Evolutionary conservation across 345 rosid genomes (phyloP).

Genomic region (Lepidium sativum): DNA sequence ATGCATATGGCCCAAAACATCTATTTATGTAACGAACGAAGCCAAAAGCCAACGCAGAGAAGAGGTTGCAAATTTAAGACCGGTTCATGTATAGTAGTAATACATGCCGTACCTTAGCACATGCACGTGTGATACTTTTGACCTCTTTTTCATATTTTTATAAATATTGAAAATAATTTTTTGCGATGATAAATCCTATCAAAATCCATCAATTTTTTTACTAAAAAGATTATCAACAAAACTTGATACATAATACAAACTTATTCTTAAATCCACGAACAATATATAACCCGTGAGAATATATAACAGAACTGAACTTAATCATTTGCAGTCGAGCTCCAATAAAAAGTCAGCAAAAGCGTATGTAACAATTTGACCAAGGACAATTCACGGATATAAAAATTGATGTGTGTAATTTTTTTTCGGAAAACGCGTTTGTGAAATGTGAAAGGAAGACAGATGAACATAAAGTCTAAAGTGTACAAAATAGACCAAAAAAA

Average conservation of each 20-base stretch:
- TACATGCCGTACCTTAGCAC: constrained; percentile 23
- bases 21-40: constrained; percentile 8
- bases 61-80: not conserved
- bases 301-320: too few species aligned
- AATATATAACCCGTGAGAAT: too few species aligned
- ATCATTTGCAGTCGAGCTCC: too few species aligned
- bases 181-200: not conserved
- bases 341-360: too few species aligned
- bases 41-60: constrained; percentile 24
- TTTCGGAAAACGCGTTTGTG: not conserved
- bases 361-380: too few species aligned
- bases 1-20: constrained; percentile 19
- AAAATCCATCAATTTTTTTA: not conserved
- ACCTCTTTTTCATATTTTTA: not conserved
- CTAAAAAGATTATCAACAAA: too few species aligned
- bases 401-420: not conserved
- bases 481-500: not conserved
- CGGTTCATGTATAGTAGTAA: constrained; percentile 6
- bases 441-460: not conserved
- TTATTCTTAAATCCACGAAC: too few species aligned
- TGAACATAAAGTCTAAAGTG: not conserved
- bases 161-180: not conserved
- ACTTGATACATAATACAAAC: too few species aligned
- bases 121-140: constrained; percentile 21
- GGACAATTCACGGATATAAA: too few species aligned